A percentile compares a stretch with the other conserved stretches of the same genome.
Evolutionary conservation across 2,329 filamentous ascomycete genomes (phyloP).

Genomic region (Didymella exigua): DNA sequence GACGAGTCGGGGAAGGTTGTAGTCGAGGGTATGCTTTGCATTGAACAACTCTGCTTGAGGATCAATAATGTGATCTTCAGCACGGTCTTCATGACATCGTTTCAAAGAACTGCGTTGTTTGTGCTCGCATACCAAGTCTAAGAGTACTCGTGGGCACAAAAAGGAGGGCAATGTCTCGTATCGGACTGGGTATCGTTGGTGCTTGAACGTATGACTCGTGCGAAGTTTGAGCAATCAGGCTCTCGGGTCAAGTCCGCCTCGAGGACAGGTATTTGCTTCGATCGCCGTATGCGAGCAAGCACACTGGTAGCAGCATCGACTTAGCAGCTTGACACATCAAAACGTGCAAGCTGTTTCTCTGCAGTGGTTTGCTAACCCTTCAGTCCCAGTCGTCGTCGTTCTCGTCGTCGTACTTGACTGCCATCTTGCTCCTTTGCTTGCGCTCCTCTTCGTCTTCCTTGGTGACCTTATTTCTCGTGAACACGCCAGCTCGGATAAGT

Average conservation of each 20-base stretch:
- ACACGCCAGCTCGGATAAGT: slow-evolving; percentile 57
- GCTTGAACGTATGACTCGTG: not conserved
- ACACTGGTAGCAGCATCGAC: not conserved
- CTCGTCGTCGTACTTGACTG: slow-evolving; percentile 47
- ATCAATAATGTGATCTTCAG: too few relatives aligned
- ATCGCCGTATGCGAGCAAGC: not conserved
- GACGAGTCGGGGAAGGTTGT: not conserved
- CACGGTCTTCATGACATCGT: not conserved
- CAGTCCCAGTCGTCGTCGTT: slow-evolving; percentile 61
- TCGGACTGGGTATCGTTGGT: not conserved
- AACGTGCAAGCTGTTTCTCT: not conserved
- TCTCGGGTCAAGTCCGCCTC: not conserved
- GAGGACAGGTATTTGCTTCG: not conserved
- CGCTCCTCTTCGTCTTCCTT: slow-evolving; percentile 49
- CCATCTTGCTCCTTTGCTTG: slow-evolving; percentile 39
- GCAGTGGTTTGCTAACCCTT: slow-evolving; percentile 8
- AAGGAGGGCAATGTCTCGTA: not conserved
- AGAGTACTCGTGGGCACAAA: not conserved
- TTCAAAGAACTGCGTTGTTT: not conserved
- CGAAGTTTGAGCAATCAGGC: not conserved
- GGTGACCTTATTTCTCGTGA: slow-evolving; percentile 59
- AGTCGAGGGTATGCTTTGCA: not conserved
- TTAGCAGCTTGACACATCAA: not conserved
- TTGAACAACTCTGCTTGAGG: not conserved
- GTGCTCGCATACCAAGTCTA: not conserved